Percentiles rank a stretch among this genome's conserved stretches.
Evolutionary conservation across 768 basidiomycete genomes (phyloP).

Genomic region (Amanita brunnescens): DNA sequence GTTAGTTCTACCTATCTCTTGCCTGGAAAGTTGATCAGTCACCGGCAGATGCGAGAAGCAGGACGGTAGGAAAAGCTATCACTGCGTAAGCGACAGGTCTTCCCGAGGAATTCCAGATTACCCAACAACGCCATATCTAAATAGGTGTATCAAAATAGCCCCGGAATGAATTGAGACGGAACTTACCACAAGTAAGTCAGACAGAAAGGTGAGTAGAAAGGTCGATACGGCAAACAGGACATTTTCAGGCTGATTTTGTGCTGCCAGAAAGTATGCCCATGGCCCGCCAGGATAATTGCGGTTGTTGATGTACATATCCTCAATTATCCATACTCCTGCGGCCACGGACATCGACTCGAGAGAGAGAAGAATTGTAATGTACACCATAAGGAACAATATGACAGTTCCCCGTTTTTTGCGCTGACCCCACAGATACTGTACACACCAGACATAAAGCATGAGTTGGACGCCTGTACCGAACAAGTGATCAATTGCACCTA

Average conservation of each 20-base stretch:
- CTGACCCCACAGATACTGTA: slow-evolving; percentile 12
- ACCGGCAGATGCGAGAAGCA: slow-evolving; percentile 34
- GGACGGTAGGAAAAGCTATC: slow-evolving; percentile 26
- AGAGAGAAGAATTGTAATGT: slow-evolving; percentile 28
- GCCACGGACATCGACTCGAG: slow-evolving; percentile 30
- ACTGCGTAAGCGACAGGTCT: slow-evolving; percentile 21
- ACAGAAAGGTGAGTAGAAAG: slow-evolving; percentile 37
- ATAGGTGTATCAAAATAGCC: slow-evolving; percentile 19
- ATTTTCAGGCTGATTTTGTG: slow-evolving; percentile 30
- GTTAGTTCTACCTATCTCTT: not conserved
- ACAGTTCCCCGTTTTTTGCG: slow-evolving; percentile 12
- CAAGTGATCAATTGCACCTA: no score
- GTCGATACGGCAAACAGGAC: slow-evolving; percentile 29
- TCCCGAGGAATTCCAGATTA: slow-evolving; percentile 21
- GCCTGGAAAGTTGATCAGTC: slow-evolving; percentile 8
- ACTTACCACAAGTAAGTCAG: slow-evolving; percentile 32
- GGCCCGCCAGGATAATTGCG: slow-evolving; percentile 34
- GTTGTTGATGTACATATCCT: slow-evolving; percentile 34
- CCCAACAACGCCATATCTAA: slow-evolving; percentile 33
- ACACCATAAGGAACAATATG: slow-evolving; percentile 17
- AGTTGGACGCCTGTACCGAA: slow-evolving; percentile 26
- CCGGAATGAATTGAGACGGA: slow-evolving; percentile 29
- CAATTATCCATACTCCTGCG: slow-evolving; percentile 32
- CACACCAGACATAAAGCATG: slow-evolving; percentile 13
- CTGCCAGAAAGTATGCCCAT: slow-evolving; percentile 35